Evolutionary conservation across 129 eudicot genomes (phyloP).

Genomic region (Pittosporum tobira): DNA sequence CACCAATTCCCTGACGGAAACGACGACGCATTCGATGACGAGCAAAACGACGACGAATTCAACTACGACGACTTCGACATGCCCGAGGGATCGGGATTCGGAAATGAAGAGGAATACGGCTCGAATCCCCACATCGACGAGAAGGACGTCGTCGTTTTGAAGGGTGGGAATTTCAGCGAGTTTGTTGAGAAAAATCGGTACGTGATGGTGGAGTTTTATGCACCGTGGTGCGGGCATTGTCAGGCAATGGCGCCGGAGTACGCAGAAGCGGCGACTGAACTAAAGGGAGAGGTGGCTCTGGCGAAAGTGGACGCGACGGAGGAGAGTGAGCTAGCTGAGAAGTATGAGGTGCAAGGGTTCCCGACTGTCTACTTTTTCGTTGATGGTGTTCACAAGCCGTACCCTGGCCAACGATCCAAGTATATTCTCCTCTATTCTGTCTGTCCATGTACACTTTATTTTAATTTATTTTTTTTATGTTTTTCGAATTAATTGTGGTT

Average conservation of each 20-base stretch:
- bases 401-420: conserved; percentile 74
- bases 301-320: conserved; percentile 86
- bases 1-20: conserved; percentile 25
- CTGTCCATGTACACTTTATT: background rate
- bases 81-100: conserved; percentile 28
- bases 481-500: no score
- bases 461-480: no score
- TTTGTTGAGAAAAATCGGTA: conserved; percentile 46
- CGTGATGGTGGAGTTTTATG: conserved; percentile 95
- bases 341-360: conserved; percentile 71
- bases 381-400: conserved; percentile 69
- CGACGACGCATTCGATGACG: conserved; percentile 26
- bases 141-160: conserved; percentile 73
- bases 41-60: conserved; percentile 45
- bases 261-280: conserved; percentile 86
- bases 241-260: conserved; percentile 85
- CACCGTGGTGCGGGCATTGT: conserved; percentile 98
- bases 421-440: conserved; percentile 14
- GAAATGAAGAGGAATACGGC: conserved; percentile 23
- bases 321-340: conserved; percentile 70
- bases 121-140: conserved; percentile 40
- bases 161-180: conserved; percentile 54
- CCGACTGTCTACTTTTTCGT: conserved; percentile 70
- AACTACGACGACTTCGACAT: conserved; percentile 50
- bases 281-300: conserved; percentile 57